Percentiles rank a stretch among this genome's conserved stretches.
Evolutionary conservation across 2,329 filamentous ascomycete species (phyloP).

Genomic region (Pseudogymnoascus sp.): DNA sequence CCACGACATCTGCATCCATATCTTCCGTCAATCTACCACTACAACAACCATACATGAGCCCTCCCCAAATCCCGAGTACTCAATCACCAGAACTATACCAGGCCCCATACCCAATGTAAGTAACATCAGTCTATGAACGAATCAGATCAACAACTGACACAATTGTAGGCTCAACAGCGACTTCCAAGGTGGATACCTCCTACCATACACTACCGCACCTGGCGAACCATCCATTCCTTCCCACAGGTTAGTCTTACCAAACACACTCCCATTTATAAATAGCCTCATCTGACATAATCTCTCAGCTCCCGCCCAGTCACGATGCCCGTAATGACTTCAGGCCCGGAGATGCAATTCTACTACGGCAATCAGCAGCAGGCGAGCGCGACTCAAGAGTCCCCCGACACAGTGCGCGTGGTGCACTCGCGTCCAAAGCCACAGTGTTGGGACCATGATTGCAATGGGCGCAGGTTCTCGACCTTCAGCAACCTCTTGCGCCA

Average conservation of each 20-base stretch:
- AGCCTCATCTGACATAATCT: not conserved
- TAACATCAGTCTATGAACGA: not conserved
- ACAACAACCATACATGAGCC: constrained; percentile 1
- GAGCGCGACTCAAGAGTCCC: constrained; percentile 33
- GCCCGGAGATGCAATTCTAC: constrained; percentile 1
- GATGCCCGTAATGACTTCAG: not conserved
- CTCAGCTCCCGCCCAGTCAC: not conserved
- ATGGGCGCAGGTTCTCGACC: constrained; percentile 89
- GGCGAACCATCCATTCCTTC: constrained; percentile 2
- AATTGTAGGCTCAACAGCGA: not conserved
- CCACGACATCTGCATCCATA: constrained; percentile 19
- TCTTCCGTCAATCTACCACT: constrained; percentile 13
- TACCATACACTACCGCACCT: constrained; percentile 6
- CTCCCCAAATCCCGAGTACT: not conserved
- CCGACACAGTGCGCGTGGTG: constrained; percentile 55
- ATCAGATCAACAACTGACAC: not conserved
- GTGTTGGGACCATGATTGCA: constrained; percentile 96
- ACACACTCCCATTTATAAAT: not conserved
- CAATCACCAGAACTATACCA: constrained; percentile 3
- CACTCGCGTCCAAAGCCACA: constrained; percentile 83
- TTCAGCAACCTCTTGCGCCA: constrained; percentile 92
- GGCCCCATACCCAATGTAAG: not conserved
- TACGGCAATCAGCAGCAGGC: constrained; percentile 20
- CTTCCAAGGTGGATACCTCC: not conserved
- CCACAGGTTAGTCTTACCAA: not conserved